These are phyloP conservation scores for Phytophthora pluvialis DNA, from an alignment of 352 stramenopile genomes.

Conservation along the genomic window DNA sequence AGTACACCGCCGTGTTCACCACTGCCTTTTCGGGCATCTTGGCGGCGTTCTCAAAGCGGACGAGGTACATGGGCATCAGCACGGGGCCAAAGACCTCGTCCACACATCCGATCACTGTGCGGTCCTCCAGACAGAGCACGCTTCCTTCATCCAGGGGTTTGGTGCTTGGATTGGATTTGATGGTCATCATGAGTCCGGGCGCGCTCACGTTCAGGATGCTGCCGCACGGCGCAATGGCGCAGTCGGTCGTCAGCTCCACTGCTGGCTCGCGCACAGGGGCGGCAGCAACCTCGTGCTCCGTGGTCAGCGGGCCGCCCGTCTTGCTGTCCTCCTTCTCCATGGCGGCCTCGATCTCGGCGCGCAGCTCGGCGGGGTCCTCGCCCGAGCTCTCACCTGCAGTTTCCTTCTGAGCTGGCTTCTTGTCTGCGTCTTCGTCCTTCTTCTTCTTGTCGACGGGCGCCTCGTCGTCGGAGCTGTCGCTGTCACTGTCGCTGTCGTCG, in stretches of 20 bases:
- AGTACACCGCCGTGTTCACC: conserved; percentile 62
- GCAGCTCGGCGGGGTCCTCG: conserved; percentile 52
- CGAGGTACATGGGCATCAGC: conserved; percentile 88
- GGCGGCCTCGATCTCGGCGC: conserved; percentile 75
- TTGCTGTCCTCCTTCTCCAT: conserved; percentile 80
- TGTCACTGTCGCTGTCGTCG: conserved; percentile 32
- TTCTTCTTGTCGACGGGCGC: conserved; percentile 2
- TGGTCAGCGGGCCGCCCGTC: conserved; percentile 51
- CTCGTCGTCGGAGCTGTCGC: conserved; percentile 40
- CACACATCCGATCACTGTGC: conserved; percentile 78
- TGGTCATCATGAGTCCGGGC: conserved; percentile 73
- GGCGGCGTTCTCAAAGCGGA: conserved; percentile 71
- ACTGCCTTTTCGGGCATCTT: conserved; percentile 68
- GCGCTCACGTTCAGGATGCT: conserved; percentile 70
- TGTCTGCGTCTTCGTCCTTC: conserved; percentile 24
- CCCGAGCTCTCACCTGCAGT: conserved; percentile 23
- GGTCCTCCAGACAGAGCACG: conserved; percentile 81
- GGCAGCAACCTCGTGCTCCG: conserved; percentile 62
- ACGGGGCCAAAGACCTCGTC: conserved; percentile 89
- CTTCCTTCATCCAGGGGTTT: conserved; percentile 83
- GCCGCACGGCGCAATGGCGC: conserved; percentile 73
- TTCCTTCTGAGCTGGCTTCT: conserved; percentile 9
- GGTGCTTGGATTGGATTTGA: conserved; percentile 67
- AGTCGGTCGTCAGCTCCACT: conserved; percentile 76
- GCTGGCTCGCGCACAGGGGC: conserved; percentile 66